Evolutionary conservation across 495 filamentous ascomycete species (phyloP).

Genomic region (Wilcoxina mikolae): DNA sequence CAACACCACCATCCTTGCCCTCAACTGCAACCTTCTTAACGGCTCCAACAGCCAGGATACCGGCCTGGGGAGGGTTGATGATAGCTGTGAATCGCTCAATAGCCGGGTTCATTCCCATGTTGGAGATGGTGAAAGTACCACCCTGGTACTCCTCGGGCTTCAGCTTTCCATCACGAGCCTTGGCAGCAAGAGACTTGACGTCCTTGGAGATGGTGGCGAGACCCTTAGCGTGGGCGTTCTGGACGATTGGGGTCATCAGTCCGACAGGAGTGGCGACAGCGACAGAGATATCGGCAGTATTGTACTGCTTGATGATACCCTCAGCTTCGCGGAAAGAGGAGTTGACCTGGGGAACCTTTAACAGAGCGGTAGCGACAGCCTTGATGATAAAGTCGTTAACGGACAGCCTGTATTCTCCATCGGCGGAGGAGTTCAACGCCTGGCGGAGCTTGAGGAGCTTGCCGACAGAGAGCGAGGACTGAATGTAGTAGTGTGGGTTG

Average conservation of each 20-base stretch:
- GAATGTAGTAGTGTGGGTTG: constrained; percentile 98
- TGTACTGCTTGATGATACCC: constrained; percentile 82
- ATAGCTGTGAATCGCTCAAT: constrained; percentile 97
- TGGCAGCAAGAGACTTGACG: constrained; percentile 92
- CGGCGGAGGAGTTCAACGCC: constrained; percentile 73
- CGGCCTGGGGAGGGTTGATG: constrained; percentile 97
- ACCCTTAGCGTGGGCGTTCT: constrained; percentile 65
- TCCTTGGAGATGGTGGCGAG: constrained; percentile 71
- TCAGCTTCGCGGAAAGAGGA: constrained; percentile 75
- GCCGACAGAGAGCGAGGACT: constrained; percentile 66
- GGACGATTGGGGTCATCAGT: constrained; percentile 96
- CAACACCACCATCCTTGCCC: constrained; percentile 65
- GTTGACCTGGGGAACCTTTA: constrained; percentile 91
- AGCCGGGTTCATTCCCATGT: constrained; percentile 99
- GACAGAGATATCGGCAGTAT: constrained; percentile 78
- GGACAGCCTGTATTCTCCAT: constrained; percentile 94
- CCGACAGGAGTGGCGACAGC: constrained; percentile 88
- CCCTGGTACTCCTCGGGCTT: constrained; percentile 99
- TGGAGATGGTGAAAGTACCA: constrained; percentile 97
- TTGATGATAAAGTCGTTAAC: constrained; percentile 99
- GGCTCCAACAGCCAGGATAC: constrained; percentile 88
- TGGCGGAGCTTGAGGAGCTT: constrained; percentile 93
- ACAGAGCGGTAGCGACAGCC: constrained; percentile 71
- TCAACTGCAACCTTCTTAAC: constrained; percentile 86
- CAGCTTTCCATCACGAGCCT: constrained; percentile 90